Evolutionary conservation across 176 grass and related monocot species (phyloP), one percentile per base, ranked within the genome.

Genomic region (Urochloa ruziziensis): DNA sequence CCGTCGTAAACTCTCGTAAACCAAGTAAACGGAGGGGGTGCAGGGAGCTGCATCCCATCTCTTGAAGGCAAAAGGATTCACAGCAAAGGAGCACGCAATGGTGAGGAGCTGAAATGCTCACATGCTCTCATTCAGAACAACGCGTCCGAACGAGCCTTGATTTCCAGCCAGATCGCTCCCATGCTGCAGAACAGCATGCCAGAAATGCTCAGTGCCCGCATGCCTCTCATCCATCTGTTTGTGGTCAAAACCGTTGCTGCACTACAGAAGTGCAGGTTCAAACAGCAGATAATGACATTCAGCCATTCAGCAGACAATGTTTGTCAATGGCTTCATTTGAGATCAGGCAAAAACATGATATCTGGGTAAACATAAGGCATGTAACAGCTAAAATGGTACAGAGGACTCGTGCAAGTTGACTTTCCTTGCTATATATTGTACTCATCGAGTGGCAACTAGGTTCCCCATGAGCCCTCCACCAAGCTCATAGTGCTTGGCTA

Each of bases 381-480:
- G 33, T n/a, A 65, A 66, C 0, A 40, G 39, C 7, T 46, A 53
- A 51, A 17, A 28, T 27, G 70, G 13, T 23, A 3, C 9, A 63
- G 56, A 34, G 40, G 34, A 79, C 28, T 12, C 7, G 14, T 73
- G 71, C 32, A 49, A 37, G 49, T 68, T 10, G 18, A 1, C 3
- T 6, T 82, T 71, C 34, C 1, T 64, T 0, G 6, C 21, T 48
- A 77, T 23, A 77, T n/a, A 82, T 78, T 82, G 17, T 33, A 71
- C 1, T 89, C 85, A 93, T 29, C 89, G 67, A 53, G 82, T 91
- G 27, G 76, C 89, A 1, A 98, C 93, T 17, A 98, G 83, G 56
- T 92, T 88, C 1, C 96, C 93, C 93, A 98, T 95, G 62, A 98
- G 87, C 7, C 96, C 91, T 44, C 91, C 93, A 71, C 83, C 89